Conservation (phyloP, 768 basidiomycete genomes). For the Russula olivacea region DNA sequence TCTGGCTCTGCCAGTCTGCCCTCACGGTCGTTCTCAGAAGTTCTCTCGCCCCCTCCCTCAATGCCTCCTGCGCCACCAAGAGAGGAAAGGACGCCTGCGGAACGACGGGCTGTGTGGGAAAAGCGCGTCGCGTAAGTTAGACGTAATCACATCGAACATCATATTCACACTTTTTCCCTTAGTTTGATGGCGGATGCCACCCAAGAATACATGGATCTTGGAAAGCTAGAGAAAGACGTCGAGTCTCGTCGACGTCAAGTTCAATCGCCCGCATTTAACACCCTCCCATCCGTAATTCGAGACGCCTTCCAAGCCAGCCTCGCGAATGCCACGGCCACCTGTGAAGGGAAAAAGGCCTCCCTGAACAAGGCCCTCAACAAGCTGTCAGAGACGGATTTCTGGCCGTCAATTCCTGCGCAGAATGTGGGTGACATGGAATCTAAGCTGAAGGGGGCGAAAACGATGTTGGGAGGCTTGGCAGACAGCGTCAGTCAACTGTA, state of each 20-base stretch:
- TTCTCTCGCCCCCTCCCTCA: constrained; percentile 14
- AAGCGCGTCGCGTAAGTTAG: constrained; percentile 38
- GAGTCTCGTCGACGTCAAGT: constrained; percentile 26
- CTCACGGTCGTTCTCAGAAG: neutral
- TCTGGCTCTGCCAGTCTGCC: neutral
- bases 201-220: constrained; percentile 18
- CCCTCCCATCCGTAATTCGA: constrained; percentile 30
- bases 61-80: neutral
- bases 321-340: constrained; percentile 26
- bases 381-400: constrained; percentile 36
- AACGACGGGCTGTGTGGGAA: constrained; percentile 37
- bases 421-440: constrained; percentile 26
- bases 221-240: constrained; percentile 24
- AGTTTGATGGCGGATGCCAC: constrained; percentile 34
- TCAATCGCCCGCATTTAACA: constrained; percentile 26
- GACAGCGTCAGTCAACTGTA: constrained; percentile 22
- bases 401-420: constrained; percentile 35
- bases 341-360: constrained; percentile 32
- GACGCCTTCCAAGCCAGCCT: constrained; percentile 28
- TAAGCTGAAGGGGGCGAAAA: constrained; percentile 29
- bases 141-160: neutral
- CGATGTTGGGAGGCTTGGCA: constrained; percentile 32
- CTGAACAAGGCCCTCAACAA: constrained; percentile 31
- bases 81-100: constrained; percentile 32
- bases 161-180: neutral